Conservation (phyloP, 495 filamentous ascomycete species). For the Immersiella caudata region DNA sequence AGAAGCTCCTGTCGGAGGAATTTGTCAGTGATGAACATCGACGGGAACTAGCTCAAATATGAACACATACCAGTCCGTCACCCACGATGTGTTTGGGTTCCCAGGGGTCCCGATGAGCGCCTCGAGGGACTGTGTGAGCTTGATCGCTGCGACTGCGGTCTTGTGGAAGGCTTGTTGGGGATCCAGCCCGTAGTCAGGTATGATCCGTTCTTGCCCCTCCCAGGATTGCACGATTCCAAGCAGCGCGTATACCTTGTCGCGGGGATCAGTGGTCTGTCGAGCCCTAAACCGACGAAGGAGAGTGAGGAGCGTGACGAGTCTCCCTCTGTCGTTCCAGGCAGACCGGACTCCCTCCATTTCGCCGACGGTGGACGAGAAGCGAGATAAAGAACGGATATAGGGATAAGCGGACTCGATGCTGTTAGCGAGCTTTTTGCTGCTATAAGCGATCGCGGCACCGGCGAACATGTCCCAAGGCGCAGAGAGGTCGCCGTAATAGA, state of each 20-base stretch:
- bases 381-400: conserved; percentile 15
- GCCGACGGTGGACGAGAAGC: conserved; percentile 21
- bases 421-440: conserved; percentile 6
- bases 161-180: conserved; percentile 12
- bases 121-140: conserved; percentile 23
- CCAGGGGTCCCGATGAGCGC: conserved; percentile 24
- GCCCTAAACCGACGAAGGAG: conserved; percentile 29
- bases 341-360: conserved; percentile 27
- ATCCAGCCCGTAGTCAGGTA: conserved; percentile 24
- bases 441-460: conserved; percentile 20
- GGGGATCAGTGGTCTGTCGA: conserved; percentile 26
- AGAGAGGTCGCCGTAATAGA: conserved; percentile 21
- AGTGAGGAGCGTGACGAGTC: conserved; percentile 21
- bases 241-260: conserved; percentile 35
- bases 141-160: conserved; percentile 16
- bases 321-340: conserved; percentile 11
- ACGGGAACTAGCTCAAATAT: not conserved
- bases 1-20: conserved; percentile 10
- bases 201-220: conserved; percentile 18
- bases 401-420: conserved; percentile 20
- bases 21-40: not conserved
- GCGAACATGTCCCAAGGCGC: conserved; percentile 25
- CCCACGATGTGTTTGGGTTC: conserved; percentile 24
- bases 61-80: conserved; percentile 26
- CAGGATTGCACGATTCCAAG: conserved; percentile 31